Base-by-base conservation (phyloP, 2,329 filamentous ascomycete genomes). In the Didymella glomerata region DNA sequence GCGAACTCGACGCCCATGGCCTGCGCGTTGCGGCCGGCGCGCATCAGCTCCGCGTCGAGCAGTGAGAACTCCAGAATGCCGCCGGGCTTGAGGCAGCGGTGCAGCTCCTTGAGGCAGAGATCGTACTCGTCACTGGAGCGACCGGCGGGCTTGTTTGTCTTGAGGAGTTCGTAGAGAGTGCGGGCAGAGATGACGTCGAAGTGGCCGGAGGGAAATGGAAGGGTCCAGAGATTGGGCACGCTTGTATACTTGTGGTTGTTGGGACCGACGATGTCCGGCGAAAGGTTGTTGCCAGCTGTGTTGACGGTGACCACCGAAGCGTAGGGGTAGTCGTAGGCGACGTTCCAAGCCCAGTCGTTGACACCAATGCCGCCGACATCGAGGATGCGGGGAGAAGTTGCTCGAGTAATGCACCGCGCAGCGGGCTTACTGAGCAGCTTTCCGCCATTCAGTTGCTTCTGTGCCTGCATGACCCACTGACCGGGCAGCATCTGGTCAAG, bases 301-400 rank as follows among this genome's bases (percentile, higher is more conserved):
- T 90, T 90, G 54, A 94, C 92, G 0, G 94, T 97, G 80, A 93
- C 96, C 53, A 97, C 87, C 75, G 92, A 93, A 56, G 91, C 86
- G 74, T 92, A 89, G 18, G 91, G 92, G 77, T 93, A 95, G 75
- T 94, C 90, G 48, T 91, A 84, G 0, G 95, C 93, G 57, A 92
- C 90, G 73, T 95, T 89, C 95, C 95, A 99, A 22, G 91, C 94
- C 95, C 95, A 99, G 77, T 96, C 93, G 73, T 92, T 94, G 14
- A 90, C 87, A 0, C 90, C 84, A 73, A 94, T 89, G 44, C 93
- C 93, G 48, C 91, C 93, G 32, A 97, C 87, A 73, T 98, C 94
- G 25, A 98, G 85, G 57, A 97, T 89, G 20, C 84, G 84, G 76
- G 88, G 88, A 54, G 86, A 83, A 24, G 84, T 84, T 66, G 90